These are phyloP conservation scores for Ophiocordyceps unilateralis DNA, from an alignment of 2,329 filamentous ascomycete species.

Conservation along the genomic window DNA sequence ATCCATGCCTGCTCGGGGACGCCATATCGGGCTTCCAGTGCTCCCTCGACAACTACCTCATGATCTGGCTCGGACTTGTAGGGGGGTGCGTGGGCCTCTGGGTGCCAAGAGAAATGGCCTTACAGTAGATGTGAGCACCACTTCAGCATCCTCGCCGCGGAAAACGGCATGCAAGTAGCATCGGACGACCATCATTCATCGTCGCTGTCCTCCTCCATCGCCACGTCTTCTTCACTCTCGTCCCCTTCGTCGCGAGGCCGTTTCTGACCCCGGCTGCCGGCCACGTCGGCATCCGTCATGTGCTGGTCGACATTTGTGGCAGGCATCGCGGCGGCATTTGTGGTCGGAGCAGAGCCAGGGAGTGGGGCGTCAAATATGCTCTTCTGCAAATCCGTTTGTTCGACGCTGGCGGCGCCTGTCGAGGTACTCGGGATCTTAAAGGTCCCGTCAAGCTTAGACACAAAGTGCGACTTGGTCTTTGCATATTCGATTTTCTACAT, in stretches of 20 bases:
- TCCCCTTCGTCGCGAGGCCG: constrained; percentile 49
- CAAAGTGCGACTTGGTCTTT: constrained; percentile 72
- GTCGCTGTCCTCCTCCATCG: constrained; percentile 55
- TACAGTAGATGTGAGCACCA: constrained; percentile 11
- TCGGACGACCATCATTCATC: constrained; percentile 35
- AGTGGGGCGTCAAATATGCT: constrained; percentile 60
- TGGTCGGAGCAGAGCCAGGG: constrained; percentile 29
- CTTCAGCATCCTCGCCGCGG: neutral
- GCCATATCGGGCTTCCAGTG: constrained; percentile 54
- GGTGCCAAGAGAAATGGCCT: constrained; percentile 53
- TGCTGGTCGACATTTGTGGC: constrained; percentile 25
- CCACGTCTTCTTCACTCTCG: constrained; percentile 50
- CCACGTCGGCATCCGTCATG: constrained; percentile 33
- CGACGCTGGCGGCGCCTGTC: constrained; percentile 34
- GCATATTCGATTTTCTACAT: constrained; percentile 75
- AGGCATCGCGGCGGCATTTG: constrained; percentile 36
- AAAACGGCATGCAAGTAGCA: neutral
- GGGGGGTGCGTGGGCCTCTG: constrained; percentile 65
- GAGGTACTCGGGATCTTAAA: constrained; percentile 50
- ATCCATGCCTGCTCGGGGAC: constrained; percentile 78
- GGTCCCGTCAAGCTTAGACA: constrained; percentile 83
- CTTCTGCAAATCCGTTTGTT: constrained; percentile 58
- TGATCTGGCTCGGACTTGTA: constrained; percentile 78
- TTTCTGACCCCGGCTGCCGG: constrained; percentile 48
- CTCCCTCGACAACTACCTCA: constrained; percentile 53